Evolutionary conservation across 805 yeast genomes (phyloP), one percentile per base, ranked within the genome.

Genomic region (Metschnikowia picachoensis): DNA sequence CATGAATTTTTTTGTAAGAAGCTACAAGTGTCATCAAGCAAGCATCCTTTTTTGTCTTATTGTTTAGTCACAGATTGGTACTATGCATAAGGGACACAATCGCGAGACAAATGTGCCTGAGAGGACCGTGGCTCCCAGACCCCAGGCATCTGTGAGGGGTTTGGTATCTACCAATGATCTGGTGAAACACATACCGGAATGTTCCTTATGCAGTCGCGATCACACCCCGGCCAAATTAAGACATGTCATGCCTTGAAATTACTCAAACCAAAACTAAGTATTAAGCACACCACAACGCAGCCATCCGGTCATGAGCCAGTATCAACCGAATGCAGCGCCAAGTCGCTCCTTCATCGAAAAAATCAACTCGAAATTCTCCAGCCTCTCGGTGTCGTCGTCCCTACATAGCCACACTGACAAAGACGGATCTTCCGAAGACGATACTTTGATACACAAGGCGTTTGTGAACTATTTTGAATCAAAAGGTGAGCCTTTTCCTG

Each of bases 371-470:
- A 67, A 68, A 54, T 67, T 72, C 40, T 65, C 73, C 13, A 67
- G 62, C 37, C 58, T 72, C 32, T 62, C 72, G 2, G 48, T 70
- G 9, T 53, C 67, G 13, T 51, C 59, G 27, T 50, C 54, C 5
- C 47, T 45, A 17, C 42, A 55, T 12, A 44, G 43, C 30, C 45
- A 44, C 35, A 45, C 59, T 10, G 77, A 72, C 33, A 66, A 64
- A 37, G 77, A 72, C 56, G 77, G 77, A 5, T 43, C 47, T 41
- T 46, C 62, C 2, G 71, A 64, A 33, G 65, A 66, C 39, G 73
- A 67, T 30, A 72, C 77, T 1, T 60, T 72, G 44, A 65, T 72
- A 50, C 76, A 72, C 59, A 64, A 67, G 49, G 75, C 77, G 3
- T 71, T 72, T 49, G 70, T 70, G 34, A 64, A 63, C 42, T 68